Base-by-base conservation (phyloP, 116 monocot genomes). In the Zostera marina region DNA sequence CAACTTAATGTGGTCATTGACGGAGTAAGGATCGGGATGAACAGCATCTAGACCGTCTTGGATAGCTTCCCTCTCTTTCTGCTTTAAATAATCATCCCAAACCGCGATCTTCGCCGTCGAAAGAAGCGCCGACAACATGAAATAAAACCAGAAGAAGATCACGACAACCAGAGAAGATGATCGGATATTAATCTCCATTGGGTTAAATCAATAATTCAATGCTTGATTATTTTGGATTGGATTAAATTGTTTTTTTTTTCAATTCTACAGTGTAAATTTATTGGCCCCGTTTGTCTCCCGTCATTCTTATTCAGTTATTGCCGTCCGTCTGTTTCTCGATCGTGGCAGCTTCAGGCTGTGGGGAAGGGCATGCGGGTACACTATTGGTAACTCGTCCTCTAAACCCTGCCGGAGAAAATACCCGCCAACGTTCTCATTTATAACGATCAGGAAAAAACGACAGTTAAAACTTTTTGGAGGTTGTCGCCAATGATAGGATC, bases 11-110 rank as follows among this genome's bases (percentile, higher is more conserved):
- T 52, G 23, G 42, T 73, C 44, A 9, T 68, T 71, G 42, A 63
- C 71, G 2, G 56, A 9, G 13, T 62, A 70, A 6, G 87, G 87
- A 16, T 82, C 58, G 13, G 75, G 73, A 21, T 73, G 45, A 51
- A 79, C 79, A 7, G 82, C 70, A 8, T 57, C 62, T 12, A 47
- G 43, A 22, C 79, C 68, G 8, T 44, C 60, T 1, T 58, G 52
- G 0, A 41, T 44, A 20, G 87, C 78, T 26, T 45, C 63, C 16
- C 52, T 60, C 2, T 59, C 71, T 2, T 70, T 61, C 42, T 73
- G 64, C 65, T 71, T 49, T 82, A 82, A 87, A 49, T 63, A 44
- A 20, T 73, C 67, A 41, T 87, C 82, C 53, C 68, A 75, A 23
- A 74, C 80, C 9, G 16, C 77, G 44, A 79, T 77, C 60, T 80